Conservation (phyloP, 2,329 filamentous ascomycete genomes). For the Lecanoromycetidae sp. region DNA sequence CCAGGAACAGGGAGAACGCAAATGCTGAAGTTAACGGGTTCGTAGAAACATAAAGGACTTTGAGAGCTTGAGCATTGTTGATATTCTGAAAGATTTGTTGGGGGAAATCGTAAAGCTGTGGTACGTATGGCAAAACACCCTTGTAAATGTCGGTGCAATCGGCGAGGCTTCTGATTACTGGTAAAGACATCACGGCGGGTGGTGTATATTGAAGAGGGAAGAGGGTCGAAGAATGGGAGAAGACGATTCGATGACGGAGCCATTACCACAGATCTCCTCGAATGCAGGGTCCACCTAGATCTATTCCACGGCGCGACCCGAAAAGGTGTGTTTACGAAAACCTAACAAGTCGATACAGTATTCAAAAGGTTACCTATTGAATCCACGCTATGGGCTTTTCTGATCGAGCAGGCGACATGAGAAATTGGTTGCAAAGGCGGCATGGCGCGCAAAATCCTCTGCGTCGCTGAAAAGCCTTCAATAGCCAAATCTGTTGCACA, state of each 20-base stretch:
- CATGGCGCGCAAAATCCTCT: slow-evolving; percentile 45
- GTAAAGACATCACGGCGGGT: slow-evolving; percentile 49
- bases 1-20: slow-evolving; percentile 58
- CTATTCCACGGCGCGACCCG: too few relatives aligned
- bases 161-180: slow-evolving; percentile 53
- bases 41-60: slow-evolving; percentile 64
- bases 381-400: background rate
- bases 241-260: background rate
- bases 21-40: slow-evolving; percentile 74
- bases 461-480: slow-evolving; percentile 79
- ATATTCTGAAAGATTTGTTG: slow-evolving; percentile 49
- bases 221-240: background rate
- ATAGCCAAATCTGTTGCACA: slow-evolving; percentile 89
- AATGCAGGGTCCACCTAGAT: background rate
- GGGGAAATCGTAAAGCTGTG: slow-evolving; percentile 59
- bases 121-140: slow-evolving; percentile 62
- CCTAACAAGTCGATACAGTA: too few relatives aligned
- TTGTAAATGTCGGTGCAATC: slow-evolving; percentile 67
- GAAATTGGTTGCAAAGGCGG: background rate
- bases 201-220: background rate
- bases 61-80: slow-evolving; percentile 49
- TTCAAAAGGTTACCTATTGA: too few relatives aligned
- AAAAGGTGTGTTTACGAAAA: too few relatives aligned
- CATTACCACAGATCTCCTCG: background rate
- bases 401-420: background rate